Percentiles rank a stretch among this genome's conserved stretches.
These are phyloP conservation scores for Globisporangium perplexum DNA, from an alignment of 352 stramenopile species.

Conservation along the genomic window DNA sequence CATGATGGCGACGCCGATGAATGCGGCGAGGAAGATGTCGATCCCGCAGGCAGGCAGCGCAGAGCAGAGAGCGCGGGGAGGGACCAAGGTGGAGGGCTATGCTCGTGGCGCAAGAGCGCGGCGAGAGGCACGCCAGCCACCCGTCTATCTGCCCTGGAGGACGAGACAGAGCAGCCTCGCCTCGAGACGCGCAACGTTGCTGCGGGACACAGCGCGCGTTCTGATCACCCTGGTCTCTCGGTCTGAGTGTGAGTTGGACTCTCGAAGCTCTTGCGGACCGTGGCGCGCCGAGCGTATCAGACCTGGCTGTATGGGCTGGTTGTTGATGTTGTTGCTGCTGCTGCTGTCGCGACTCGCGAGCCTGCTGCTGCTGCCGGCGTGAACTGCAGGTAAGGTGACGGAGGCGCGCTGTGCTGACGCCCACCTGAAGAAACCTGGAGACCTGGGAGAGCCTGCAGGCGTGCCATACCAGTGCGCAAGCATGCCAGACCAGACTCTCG, in stretches of 20 bases:
- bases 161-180: not conserved
- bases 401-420: no score
- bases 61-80: not conserved
- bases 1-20: no score
- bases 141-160: not conserved
- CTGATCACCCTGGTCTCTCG: not conserved
- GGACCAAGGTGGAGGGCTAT: not conserved
- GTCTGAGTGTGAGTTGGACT: slow-evolving; percentile 1
- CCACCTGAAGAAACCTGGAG: no score
- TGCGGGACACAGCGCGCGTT: not conserved
- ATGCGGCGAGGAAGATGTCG: no score
- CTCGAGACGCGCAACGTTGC: not conserved
- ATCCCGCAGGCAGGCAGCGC: no score
- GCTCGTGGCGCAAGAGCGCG: not conserved
- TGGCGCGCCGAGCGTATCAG: slow-evolving; percentile 1
- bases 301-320: no score
- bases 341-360: no score
- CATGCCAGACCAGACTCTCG: no score
- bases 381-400: no score
- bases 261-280: not conserved
- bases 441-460: no score
- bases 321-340: not conserved
- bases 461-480: no score
- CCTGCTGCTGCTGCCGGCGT: no score
- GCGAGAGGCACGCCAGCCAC: not conserved